phyloP scores from a whole-genome alignment of 2,329 filamentous ascomycete species.

The Aureobasidium sp. region DNA sequence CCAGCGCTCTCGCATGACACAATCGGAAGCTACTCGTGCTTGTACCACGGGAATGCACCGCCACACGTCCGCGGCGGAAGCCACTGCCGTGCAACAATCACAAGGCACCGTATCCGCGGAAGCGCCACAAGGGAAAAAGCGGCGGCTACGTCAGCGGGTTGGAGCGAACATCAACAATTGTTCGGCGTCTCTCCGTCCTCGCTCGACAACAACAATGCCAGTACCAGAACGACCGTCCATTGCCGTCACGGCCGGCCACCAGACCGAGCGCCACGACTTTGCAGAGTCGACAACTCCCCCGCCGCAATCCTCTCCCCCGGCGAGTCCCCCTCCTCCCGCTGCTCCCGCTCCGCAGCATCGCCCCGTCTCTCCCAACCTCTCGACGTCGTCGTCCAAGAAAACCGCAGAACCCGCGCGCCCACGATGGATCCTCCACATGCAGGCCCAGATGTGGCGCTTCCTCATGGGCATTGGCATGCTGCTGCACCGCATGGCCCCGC shows the following conservation, averaged over 20 bases:
- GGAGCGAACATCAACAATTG: background rate
- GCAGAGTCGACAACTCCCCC: background rate
- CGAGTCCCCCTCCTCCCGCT: background rate
- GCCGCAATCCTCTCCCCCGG: background rate
- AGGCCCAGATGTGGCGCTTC: conserved; percentile 57
- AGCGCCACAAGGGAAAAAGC: background rate
- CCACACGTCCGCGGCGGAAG: background rate
- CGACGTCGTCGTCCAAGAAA: background rate
- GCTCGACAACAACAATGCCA: background rate
- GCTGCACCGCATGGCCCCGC: conserved; percentile 53
- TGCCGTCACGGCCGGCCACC: background rate
- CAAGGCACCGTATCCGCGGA: too few species aligned
- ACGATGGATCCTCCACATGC: conserved; percentile 51
- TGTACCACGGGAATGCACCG: background rate
- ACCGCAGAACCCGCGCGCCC: background rate
- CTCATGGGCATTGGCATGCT: conserved; percentile 62
- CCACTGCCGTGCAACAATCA: too few species aligned
- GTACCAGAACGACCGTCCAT: background rate
- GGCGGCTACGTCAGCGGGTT: background rate
- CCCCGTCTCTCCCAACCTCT: background rate
- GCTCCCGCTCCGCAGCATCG: background rate
- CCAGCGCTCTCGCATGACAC: background rate
- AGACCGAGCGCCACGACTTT: background rate
- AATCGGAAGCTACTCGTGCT: background rate
- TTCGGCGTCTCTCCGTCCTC: background rate